Evolutionary conservation across 306 rosid species (phyloP), one percentile per base, ranked within the genome.

Genomic region (Inga leiocalycina): DNA sequence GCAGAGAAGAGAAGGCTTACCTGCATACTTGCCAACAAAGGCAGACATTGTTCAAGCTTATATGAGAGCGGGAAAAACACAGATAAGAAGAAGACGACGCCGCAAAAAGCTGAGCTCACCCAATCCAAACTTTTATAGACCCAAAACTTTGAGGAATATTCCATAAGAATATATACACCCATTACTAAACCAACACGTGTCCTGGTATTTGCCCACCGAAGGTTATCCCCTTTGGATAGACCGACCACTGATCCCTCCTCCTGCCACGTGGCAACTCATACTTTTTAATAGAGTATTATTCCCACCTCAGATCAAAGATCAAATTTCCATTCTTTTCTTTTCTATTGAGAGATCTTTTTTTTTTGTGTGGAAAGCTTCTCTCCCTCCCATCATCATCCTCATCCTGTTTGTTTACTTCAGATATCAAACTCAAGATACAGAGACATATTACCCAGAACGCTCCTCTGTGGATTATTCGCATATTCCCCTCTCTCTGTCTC

Each of bases 1-100:
- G 22, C 2, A 35, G 20, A 11, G 39, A 1, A 57, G 37, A 61
- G 83, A 15, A 10, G 37, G 7, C n/a, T n/a, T 74, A 86, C 93
- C 93, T 69, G 96, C 90, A 68, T 90, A 88, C 85, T 90, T 91
- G 30, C 96, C 96, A 71, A 88, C 90, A 83, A 92, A 92, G 84
- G 93, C 93, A 64, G 96, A 90, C 96, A 92, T 92, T 82, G 84
- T 79, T 84, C 68, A 61, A 51, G 81, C 51, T 80, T 20, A 24
- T 19, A 70, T 30, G 54, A 48, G 57, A 56, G 80, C 69, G 69
- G 56, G 30, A 74, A 74, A 69, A 22, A 49, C n/a, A 13, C 39
- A 59, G 73, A 10, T 22, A 46, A 46, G 19, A 15, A 70, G 74
- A 10, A 62, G 74, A 52, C 84, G 65, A 85, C 86, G 85, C 73